Evolutionary conservation across 805 yeast species (phyloP).

Genomic region (Vanderwaltozyma tropicalis): DNA sequence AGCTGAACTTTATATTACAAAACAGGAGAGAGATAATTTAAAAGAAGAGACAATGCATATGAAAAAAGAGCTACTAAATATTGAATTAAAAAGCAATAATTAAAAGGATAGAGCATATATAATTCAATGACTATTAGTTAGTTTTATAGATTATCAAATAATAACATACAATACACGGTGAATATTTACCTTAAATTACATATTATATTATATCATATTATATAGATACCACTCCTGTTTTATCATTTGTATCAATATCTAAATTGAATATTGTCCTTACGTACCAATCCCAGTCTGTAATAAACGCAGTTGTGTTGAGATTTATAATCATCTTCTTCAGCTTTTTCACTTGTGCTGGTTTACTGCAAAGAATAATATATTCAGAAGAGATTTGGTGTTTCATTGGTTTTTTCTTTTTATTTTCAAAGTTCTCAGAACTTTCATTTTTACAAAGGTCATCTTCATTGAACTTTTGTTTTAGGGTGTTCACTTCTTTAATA

Average conservation of each 20-base stretch:
- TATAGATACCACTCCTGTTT: background rate
- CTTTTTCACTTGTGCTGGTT: slow-evolving; percentile 20
- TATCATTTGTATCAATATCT: slow-evolving; percentile 7
- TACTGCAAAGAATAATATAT: slow-evolving; percentile 19
- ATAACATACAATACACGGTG: no score
- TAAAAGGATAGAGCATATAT: background rate
- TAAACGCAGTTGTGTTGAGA: slow-evolving; percentile 5
- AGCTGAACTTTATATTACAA: slow-evolving; percentile 70
- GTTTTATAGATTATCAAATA: no score
- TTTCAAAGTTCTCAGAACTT: background rate
- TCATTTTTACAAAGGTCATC: slow-evolving; percentile 2
- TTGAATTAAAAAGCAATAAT: no score
- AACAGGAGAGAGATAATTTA: slow-evolving; percentile 75
- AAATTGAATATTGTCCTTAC: slow-evolving; percentile 20
- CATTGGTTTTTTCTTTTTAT: background rate
- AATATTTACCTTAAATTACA: no score
- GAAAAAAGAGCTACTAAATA: slow-evolving; percentile 41
- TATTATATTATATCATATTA: no score
- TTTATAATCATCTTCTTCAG: slow-evolving; percentile 11
- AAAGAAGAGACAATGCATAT: slow-evolving; percentile 48
- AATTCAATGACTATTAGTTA: no score
- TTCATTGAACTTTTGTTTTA: background rate
- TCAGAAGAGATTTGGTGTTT: slow-evolving; percentile 41
- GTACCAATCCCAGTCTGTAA: slow-evolving; percentile 29
- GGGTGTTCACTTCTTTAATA: slow-evolving; percentile 11